These are phyloP conservation scores for Malus sylvestris DNA, from an alignment of 306 rosid genomes.

Conservation along the genomic window DNA sequence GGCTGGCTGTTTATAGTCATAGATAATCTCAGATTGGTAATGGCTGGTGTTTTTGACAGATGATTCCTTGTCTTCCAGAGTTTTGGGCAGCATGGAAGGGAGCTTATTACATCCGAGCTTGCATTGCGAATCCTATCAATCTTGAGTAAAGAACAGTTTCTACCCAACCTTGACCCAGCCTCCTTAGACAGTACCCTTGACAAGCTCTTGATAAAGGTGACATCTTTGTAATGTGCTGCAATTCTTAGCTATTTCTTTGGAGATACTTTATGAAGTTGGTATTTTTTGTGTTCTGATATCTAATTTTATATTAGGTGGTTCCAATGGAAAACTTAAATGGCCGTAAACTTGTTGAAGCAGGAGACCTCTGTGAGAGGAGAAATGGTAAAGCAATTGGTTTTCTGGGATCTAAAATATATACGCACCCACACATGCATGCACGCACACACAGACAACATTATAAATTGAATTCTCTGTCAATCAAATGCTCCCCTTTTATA, in stretches of 20 bases:
- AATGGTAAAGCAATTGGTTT: conserved; percentile 52
- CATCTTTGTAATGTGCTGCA: conserved; percentile 2
- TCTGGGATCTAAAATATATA: conserved; percentile 8
- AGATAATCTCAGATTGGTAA: conserved; percentile 76
- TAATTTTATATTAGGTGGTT: conserved; percentile 55
- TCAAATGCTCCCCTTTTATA: neutral
- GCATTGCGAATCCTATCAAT: conserved; percentile 72
- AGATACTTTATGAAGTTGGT: conserved; percentile 1
- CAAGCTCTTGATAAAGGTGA: conserved; percentile 77
- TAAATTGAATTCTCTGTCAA: neutral
- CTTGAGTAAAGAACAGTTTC: conserved; percentile 63
- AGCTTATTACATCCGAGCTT: conserved; percentile 88
- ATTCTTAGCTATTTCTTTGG: neutral
- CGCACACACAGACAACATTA: neutral
- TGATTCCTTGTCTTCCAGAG: conserved; percentile 99
- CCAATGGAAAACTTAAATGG: conserved; percentile 95
- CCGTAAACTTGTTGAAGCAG: conserved; percentile 80
- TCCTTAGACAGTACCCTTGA: conserved; percentile 61
- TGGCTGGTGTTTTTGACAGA: conserved; percentile 98
- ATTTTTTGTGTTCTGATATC: conserved; percentile 16
- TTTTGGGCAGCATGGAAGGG: conserved; percentile 99
- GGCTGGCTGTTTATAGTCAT: neutral
- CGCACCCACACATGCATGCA: neutral
- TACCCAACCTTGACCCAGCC: conserved; percentile 54
- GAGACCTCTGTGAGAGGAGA: conserved; percentile 94